phyloP scores from a whole-genome alignment of 225 moss, liverwort and hornwort species.

The Thuidium tamariscinum region DNA sequence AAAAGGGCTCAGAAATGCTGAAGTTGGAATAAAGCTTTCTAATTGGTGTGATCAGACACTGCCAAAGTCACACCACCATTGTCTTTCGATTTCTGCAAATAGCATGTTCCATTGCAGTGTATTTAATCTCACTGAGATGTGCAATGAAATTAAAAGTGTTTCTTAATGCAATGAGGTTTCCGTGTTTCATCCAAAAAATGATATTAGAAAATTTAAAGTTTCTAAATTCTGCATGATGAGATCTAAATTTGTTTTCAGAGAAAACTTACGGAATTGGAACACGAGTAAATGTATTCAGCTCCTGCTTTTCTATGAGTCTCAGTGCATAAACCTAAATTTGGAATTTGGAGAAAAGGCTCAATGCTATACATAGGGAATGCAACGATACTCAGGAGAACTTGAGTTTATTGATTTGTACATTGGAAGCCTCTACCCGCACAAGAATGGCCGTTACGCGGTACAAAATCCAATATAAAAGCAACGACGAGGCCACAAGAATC shows the following conservation, averaged over 20 bases:
- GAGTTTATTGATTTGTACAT: conserved; percentile 32
- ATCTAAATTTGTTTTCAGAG: not conserved
- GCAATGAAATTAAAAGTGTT: not conserved
- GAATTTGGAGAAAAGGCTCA: not conserved
- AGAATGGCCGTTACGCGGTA: conserved; percentile 29
- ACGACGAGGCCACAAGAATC: conserved; percentile 13
- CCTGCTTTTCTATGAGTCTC: not conserved
- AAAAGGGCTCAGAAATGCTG: not conserved
- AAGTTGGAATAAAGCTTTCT: not conserved
- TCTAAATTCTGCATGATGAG: not conserved
- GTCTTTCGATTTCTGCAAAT: not conserved
- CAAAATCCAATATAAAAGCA: conserved; percentile 33
- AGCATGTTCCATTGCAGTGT: not conserved
- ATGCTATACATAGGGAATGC: not conserved
- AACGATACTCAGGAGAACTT: conserved; percentile 12
- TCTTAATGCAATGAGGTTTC: not conserved
- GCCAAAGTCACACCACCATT: not conserved
- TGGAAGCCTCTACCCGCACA: conserved; percentile 30
- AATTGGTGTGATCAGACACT: not conserved
- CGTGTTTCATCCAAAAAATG: too few relatives aligned
- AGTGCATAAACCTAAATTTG: not conserved
- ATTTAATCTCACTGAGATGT: not conserved
- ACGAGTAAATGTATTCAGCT: not conserved
- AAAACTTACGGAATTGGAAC: not conserved
- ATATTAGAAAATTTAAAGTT: not conserved